Evolutionary conservation across 2,329 filamentous ascomycete genomes (phyloP).

Genomic region (Phialophora expanda): DNA sequence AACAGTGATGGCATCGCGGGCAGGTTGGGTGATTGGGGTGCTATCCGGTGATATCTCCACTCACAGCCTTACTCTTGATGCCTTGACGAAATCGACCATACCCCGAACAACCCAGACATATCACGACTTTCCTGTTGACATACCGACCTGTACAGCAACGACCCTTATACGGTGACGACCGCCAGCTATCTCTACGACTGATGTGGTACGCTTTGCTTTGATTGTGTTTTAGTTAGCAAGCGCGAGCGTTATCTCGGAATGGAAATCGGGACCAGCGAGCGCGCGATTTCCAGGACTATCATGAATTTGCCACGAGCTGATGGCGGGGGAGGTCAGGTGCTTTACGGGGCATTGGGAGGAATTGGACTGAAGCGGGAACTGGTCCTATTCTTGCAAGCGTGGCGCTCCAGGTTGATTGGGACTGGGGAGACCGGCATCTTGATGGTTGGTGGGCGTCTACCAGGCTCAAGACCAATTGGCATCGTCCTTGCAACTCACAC

Average conservation of each 20-base stretch:
- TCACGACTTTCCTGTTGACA: slow-evolving; percentile 2
- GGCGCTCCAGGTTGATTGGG: slow-evolving; percentile 12
- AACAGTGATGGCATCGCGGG: slow-evolving; percentile 47
- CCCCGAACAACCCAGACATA: slow-evolving; percentile 1
- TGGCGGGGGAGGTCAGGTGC: background rate
- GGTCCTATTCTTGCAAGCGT: slow-evolving; percentile 16
- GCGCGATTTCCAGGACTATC: slow-evolving; percentile 17
- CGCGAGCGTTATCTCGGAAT: slow-evolving; percentile 9
- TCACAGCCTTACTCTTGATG: background rate
- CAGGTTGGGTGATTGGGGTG: slow-evolving; percentile 76
- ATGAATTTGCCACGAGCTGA: slow-evolving; percentile 21
- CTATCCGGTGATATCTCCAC: slow-evolving; percentile 65
- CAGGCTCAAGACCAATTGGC: background rate
- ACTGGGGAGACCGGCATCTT: background rate
- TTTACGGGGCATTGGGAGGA: slow-evolving; percentile 3
- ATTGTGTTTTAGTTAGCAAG: slow-evolving; percentile 17
- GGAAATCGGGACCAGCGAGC: slow-evolving; percentile 15
- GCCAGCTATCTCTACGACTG: slow-evolving; percentile 10
- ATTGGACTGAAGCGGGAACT: slow-evolving; percentile 5
- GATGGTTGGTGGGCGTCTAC: background rate
- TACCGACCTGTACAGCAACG: slow-evolving; percentile 13
- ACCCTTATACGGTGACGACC: background rate
- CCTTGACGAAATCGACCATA: slow-evolving; percentile 3
- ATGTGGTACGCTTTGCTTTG: slow-evolving; percentile 8
- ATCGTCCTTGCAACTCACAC: background rate